phyloP scores from a whole-genome alignment of 1,139 yeast genomes.

The Magnusiomyces clavatus region DNA sequence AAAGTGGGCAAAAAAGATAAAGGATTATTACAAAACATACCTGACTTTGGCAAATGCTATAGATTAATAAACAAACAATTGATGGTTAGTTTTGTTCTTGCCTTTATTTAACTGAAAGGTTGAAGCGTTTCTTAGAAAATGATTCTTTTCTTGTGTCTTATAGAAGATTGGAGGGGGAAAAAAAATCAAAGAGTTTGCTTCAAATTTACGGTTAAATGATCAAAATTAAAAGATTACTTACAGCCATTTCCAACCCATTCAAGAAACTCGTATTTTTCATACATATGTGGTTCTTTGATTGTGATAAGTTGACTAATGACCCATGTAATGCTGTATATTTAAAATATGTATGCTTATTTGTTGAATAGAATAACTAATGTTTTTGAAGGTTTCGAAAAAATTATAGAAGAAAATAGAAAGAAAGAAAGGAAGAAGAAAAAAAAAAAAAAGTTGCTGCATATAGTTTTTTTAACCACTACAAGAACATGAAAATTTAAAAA shows the following conservation, averaged over 20 bases:
- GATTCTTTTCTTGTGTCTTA: not conserved
- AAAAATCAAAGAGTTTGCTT: too few species aligned
- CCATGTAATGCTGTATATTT: too few species aligned
- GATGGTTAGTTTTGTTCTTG: too few species aligned
- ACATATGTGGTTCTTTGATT: not conserved
- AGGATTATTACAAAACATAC: not conserved
- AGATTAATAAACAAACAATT: too few species aligned
- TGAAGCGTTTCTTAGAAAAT: too few species aligned
- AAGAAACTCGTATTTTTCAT: not conserved
- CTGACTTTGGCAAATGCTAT: constrained; percentile 4
- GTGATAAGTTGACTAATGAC: not conserved
- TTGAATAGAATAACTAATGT: too few species aligned
- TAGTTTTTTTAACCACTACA: not conserved
- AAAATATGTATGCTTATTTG: too few species aligned
- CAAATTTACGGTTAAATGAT: too few species aligned
- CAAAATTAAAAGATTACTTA: constrained; percentile 2
- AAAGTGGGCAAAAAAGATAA: not conserved
- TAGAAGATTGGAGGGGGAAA: too few species aligned
- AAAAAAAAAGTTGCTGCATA: not conserved
- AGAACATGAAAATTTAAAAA: too few species aligned
- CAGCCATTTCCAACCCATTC: constrained; percentile 12
- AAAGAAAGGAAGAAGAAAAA: not conserved
- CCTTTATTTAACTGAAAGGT: too few species aligned
- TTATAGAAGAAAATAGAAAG: not conserved
- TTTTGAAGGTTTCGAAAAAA: not conserved